Evolutionary conservation across 371 early-diverging fungal genomes (phyloP).

Genomic region (Lichtheimia ramosa): DNA sequence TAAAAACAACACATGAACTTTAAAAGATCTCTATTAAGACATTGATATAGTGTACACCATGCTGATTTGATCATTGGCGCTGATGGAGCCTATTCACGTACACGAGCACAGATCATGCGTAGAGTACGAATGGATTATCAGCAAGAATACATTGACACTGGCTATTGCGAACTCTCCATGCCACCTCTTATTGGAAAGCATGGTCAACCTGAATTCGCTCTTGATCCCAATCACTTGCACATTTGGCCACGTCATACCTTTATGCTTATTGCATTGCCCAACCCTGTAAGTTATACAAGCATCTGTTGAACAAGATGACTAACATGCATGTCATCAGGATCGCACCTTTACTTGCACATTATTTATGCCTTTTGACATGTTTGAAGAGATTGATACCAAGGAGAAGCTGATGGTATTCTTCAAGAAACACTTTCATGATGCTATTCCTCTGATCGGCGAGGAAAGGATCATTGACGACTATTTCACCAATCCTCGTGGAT

Average conservation of each 20-base stretch:
- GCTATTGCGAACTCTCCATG: slow-evolving; percentile 88
- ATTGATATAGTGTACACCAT: slow-evolving; percentile 25
- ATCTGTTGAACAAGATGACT: background rate
- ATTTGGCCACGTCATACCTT: slow-evolving; percentile 96
- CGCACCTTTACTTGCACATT: slow-evolving; percentile 94
- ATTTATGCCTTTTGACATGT: slow-evolving; percentile 90
- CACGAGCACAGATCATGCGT: slow-evolving; percentile 78
- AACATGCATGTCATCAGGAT: slow-evolving; percentile 49
- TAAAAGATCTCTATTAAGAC: background rate
- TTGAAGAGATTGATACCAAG: slow-evolving; percentile 75
- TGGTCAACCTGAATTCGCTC: slow-evolving; percentile 67
- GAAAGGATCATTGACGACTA: slow-evolving; percentile 70
- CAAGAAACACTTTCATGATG: slow-evolving; percentile 78
- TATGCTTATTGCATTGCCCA: slow-evolving; percentile 96
- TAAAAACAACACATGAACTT: background rate
- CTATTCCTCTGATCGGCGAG: slow-evolving; percentile 79
- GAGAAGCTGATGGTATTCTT: slow-evolving; percentile 76
- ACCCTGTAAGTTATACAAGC: slow-evolving; percentile 57
- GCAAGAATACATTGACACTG: slow-evolving; percentile 90
- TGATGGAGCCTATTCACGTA: slow-evolving; percentile 92
- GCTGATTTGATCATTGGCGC: slow-evolving; percentile 91
- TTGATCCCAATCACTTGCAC: slow-evolving; percentile 91
- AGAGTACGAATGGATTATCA: slow-evolving; percentile 76
- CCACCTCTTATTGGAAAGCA: slow-evolving; percentile 53
- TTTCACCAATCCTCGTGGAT: slow-evolving; percentile 83